A percentile compares a stretch with the other conserved stretches of the same genome.
Evolutionary conservation across 441 rosid species (phyloP).

Genomic region (Euphorbia schlechtendalii): DNA sequence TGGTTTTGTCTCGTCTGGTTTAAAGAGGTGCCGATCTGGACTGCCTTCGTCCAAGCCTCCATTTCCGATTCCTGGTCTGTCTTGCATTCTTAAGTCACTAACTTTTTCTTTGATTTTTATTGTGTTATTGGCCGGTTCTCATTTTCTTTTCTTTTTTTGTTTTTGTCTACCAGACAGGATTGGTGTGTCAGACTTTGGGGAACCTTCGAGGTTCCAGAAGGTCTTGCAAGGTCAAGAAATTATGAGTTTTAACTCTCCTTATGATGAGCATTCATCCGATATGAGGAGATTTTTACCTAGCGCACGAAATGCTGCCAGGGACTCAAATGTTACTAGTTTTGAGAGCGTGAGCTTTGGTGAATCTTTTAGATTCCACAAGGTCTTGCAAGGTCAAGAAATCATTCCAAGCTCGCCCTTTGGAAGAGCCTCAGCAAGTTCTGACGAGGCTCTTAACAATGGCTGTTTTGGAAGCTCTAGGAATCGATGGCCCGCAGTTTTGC

Average conservation of each 20-base stretch:
- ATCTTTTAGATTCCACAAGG: slow-evolving; percentile 67
- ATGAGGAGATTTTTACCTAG: slow-evolving; percentile 33
- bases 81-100: neutral
- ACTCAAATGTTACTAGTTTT: slow-evolving; percentile 27
- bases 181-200: slow-evolving; percentile 77
- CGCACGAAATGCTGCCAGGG: slow-evolving; percentile 31
- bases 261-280: slow-evolving; percentile 37
- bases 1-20: slow-evolving; percentile 49
- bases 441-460: slow-evolving; percentile 35
- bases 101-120: neutral
- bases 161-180: slow-evolving; percentile 56
- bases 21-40: slow-evolving; percentile 76
- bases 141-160: neutral
- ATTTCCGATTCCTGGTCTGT: slow-evolving; percentile 62
- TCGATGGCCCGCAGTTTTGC: slow-evolving; percentile 47
- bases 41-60: slow-evolving; percentile 61
- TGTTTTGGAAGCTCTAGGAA: slow-evolving; percentile 38
- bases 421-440: slow-evolving; percentile 17
- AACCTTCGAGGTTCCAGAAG: slow-evolving; percentile 86
- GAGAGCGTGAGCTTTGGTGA: slow-evolving; percentile 56
- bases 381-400: slow-evolving; percentile 99
- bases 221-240: slow-evolving; percentile 99
- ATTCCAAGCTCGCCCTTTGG: slow-evolving; percentile 39
- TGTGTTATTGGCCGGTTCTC: slow-evolving; percentile 5
- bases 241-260: slow-evolving; percentile 48